Evolutionary conservation across 2,329 filamentous ascomycete species (phyloP).

Genomic region (Clonostachys sp.): DNA sequence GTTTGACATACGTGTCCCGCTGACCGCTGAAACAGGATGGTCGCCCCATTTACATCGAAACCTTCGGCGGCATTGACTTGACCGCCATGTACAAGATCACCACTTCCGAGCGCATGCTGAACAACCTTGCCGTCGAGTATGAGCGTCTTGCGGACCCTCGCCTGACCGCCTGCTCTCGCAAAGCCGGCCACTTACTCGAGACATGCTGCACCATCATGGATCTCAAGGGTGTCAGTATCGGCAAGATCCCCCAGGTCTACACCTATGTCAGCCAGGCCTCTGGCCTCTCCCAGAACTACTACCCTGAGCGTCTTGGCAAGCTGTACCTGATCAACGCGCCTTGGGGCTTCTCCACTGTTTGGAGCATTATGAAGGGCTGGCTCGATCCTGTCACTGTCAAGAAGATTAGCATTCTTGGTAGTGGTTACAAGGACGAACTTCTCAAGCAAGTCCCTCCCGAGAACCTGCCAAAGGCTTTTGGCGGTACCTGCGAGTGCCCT

Average conservation of each 20-base stretch:
- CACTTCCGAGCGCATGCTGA: conserved; percentile 85
- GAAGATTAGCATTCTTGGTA: conserved; percentile 90
- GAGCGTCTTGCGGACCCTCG: conserved; percentile 92
- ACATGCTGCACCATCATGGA: conserved; percentile 99
- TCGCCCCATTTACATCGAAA: conserved; percentile 94
- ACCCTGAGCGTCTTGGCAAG: conserved; percentile 93
- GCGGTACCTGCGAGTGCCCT: conserved; percentile 75
- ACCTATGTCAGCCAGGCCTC: conserved; percentile 82
- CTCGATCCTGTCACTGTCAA: conserved; percentile 93
- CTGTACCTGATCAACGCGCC: conserved; percentile 97
- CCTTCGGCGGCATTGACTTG: conserved; percentile 90
- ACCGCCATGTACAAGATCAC: conserved; percentile 90
- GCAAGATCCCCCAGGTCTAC: conserved; percentile 79
- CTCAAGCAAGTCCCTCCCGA: conserved; percentile 80
- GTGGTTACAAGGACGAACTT: conserved; percentile 77
- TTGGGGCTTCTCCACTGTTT: conserved; percentile 88
- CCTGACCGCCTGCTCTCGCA: conserved; percentile 91
- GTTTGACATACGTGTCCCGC: not conserved
- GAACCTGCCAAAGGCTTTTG: conserved; percentile 84
- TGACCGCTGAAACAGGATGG: conserved; percentile 62
- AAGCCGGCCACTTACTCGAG: conserved; percentile 83
- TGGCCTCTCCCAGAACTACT: conserved; percentile 95
- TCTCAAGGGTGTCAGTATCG: conserved; percentile 86
- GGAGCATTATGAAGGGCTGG: conserved; percentile 85
- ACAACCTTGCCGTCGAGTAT: conserved; percentile 96